Evolutionary conservation across 495 filamentous ascomycete species (phyloP), one percentile per base, ranked within the genome.

Genomic region (Aspergillus indologenus): DNA sequence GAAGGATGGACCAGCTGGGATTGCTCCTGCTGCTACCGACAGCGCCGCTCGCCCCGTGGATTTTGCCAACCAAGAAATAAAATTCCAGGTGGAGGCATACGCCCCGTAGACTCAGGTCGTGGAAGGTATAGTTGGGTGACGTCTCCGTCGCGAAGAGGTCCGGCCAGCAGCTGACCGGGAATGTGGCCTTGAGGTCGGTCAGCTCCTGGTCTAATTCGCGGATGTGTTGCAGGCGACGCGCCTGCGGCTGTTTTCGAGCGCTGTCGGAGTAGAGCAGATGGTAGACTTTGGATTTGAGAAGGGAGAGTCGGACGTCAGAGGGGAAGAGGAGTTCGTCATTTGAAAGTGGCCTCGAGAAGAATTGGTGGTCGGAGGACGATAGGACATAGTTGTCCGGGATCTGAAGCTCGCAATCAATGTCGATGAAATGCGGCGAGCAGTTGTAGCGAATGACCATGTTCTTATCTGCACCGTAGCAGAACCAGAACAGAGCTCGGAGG

Each of bases 401-500:
- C 18, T 67, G 61, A 9, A 75, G 21, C 31, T 75, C 73, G 29
- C 71, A 75, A 24, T 72, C 60, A 18, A 53, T 58, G 9, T 71
- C 70, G 11, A 69, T 66, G 3, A 75, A 61, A 15, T 67, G 42
- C 0, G 70, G 71, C 7, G 70, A 65, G 26, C 65, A 62, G 9
- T 58, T 45, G 24, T 62, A 61, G 12, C 70, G 67, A 14, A 72
- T 67, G 8, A 68, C 68, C 20, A 72, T 57, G 49, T 73, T 66
- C 24, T 71, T 74, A 48, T 75, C 74, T 14, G 68, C 48, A 14
- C 57, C 57, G 55, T 75, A 76, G 53, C 67, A 71, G 9, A 70
- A 57, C 74, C 74, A 75, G 59, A 76, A 76, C 0, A 74, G 44
- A 23, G 58, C 63, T 3, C 72, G 71, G 5, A 69, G 29, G 61